Percentiles rank a stretch among this genome's conserved stretches.
phyloP scores from a whole-genome alignment of 306 rosid species.

The Medicago ruthenica region DNA sequence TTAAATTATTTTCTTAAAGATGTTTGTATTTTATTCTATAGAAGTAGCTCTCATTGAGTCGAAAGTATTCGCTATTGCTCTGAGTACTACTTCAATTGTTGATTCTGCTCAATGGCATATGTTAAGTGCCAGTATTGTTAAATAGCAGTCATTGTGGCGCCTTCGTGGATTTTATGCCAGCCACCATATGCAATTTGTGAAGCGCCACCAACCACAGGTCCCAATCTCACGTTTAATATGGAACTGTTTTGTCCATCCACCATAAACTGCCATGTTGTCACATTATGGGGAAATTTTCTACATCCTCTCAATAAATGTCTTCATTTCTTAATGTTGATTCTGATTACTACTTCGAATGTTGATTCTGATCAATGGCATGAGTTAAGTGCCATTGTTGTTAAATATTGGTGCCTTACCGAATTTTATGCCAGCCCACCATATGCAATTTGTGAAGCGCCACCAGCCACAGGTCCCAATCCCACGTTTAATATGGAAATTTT shows the following conservation, averaged over 20 bases:
- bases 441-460: background rate
- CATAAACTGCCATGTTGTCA: background rate
- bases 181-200: background rate
- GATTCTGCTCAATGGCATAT: background rate
- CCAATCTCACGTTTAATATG: background rate
- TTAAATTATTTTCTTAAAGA: background rate
- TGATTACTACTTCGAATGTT: background rate
- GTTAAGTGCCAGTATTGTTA: slow-evolving; percentile 6
- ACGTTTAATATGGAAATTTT: background rate
- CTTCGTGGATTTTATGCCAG: background rate
- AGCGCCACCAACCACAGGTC: background rate
- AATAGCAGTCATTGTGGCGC: background rate
- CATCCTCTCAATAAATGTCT: too few species aligned
- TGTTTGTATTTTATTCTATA: slow-evolving; percentile 3
- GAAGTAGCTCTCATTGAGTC: slow-evolving; percentile 8
- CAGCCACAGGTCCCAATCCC: background rate
- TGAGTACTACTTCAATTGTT: background rate
- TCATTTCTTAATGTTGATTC: background rate
- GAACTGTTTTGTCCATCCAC: background rate
- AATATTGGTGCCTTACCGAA: background rate
- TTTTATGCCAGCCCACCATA: background rate
- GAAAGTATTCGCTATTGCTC: background rate
- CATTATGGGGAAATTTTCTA: too few species aligned
- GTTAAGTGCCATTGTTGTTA: slow-evolving; percentile 3
- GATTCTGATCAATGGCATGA: background rate